phyloP scores from a whole-genome alignment of 345 rosid species.

The Linum tenue region DNA sequence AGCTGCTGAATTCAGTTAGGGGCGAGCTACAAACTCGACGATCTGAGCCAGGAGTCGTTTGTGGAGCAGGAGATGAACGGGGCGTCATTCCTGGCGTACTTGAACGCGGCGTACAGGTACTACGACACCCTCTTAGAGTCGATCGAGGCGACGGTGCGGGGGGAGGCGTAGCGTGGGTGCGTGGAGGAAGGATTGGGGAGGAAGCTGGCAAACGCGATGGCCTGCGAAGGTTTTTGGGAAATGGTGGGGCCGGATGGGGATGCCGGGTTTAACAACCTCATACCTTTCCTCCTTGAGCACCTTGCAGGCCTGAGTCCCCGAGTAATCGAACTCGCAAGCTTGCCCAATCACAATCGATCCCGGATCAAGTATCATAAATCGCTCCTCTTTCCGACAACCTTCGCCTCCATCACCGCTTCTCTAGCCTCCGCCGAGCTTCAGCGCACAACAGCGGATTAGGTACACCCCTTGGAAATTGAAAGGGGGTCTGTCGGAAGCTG shows the following conservation, averaged over 20 bases:
- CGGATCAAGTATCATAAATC: too few species aligned
- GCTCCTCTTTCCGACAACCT: too few species aligned
- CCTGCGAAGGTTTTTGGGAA: conserved; percentile 93
- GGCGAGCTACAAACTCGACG: conserved; percentile 27
- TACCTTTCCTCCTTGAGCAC: too few species aligned
- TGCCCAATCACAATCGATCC: too few species aligned
- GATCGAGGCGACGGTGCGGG: conserved; percentile 43
- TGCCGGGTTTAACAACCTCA: conserved; percentile 56
- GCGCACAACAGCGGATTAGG: too few species aligned
- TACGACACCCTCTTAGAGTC: conserved; percentile 78
- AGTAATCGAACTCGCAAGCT: too few species aligned
- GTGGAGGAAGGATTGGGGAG: conserved; percentile 64
- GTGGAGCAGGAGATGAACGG: conserved; percentile 70
- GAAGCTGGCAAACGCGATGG: conserved; percentile 60
- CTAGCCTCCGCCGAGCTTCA: too few species aligned
- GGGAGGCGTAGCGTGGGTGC: conserved; percentile 38
- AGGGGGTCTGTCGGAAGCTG: too few species aligned
- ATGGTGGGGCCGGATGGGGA: conserved; percentile 88
- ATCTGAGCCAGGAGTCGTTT: conserved; percentile 53
- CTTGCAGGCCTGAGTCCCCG: too few species aligned
- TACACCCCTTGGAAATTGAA: too few species aligned
- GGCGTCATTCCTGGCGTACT: conserved; percentile 54
- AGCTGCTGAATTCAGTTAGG: too few species aligned
- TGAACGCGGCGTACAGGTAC: conserved; percentile 39
- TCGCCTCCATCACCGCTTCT: too few species aligned